Percentiles rank a stretch among this genome's conserved stretches.
Evolutionary conservation across 257 asterid species (phyloP).

Genomic region (Jacaranda mimosifolia): DNA sequence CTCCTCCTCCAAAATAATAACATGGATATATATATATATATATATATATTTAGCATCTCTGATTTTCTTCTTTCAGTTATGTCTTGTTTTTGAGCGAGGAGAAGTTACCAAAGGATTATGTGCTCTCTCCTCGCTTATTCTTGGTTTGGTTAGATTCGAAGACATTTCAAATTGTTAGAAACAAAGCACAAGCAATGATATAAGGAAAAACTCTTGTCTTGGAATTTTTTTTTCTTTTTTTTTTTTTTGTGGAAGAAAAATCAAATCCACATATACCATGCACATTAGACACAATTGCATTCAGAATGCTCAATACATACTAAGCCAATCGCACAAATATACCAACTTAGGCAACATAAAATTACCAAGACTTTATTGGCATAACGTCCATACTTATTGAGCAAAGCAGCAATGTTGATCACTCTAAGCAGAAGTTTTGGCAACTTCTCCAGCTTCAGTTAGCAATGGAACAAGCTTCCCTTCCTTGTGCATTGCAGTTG

Average conservation of each 20-base stretch:
- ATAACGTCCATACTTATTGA: slow-evolving; percentile 26
- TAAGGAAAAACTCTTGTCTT: too few species aligned
- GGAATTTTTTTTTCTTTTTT: too few species aligned
- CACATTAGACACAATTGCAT: not conserved
- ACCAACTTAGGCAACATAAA: not conserved
- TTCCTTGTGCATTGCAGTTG: slow-evolving; percentile 61
- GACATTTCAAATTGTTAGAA: too few species aligned
- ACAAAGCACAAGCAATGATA: too few species aligned
- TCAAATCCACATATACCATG: not conserved
- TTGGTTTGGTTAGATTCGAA: too few species aligned
- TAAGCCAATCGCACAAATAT: not conserved
- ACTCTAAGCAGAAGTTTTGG: slow-evolving; percentile 59
- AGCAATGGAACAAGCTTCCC: slow-evolving; percentile 83
- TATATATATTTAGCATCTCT: not conserved
- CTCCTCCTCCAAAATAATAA: not conserved
- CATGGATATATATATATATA: slow-evolving; percentile 1
- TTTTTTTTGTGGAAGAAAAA: too few species aligned
- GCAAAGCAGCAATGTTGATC: not conserved
- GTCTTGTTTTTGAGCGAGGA: too few species aligned
- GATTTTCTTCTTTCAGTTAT: not conserved
- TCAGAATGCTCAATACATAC: not conserved
- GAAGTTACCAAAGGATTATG: too few species aligned
- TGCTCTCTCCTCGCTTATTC: too few species aligned
- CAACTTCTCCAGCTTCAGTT: slow-evolving; percentile 80
- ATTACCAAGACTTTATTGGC: slow-evolving; percentile 9